A percentile compares a stretch with the other conserved stretches of the same genome.
Conservation (phyloP, 2,329 filamentous ascomycete species). For the Botrytis aclada region DNA sequence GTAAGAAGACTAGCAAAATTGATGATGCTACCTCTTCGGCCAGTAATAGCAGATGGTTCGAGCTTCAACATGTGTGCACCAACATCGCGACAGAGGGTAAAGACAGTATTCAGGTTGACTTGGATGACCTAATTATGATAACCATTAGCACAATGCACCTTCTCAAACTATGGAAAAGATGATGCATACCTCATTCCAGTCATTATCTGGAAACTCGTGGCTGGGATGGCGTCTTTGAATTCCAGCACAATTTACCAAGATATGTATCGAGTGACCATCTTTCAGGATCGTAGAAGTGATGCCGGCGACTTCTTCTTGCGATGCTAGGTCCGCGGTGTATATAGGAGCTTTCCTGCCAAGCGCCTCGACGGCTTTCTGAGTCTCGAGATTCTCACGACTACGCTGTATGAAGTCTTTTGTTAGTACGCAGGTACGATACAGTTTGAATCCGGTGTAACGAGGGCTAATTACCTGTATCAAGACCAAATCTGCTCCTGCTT, state of each 20-base stretch:
- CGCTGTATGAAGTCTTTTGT: constrained; percentile 27
- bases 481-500: constrained; percentile 42
- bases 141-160: constrained; percentile 27
- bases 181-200: constrained; percentile 52
- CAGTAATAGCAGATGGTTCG: constrained; percentile 67
- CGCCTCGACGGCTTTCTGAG: constrained; percentile 59
- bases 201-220: constrained; percentile 40
- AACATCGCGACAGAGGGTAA: constrained; percentile 72
- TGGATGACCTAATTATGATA: constrained; percentile 56
- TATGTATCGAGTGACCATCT: constrained; percentile 44
- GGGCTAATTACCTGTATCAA: constrained; percentile 39
- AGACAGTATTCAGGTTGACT: constrained; percentile 81
- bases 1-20: constrained; percentile 83
- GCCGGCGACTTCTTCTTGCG: constrained; percentile 54
- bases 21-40: constrained; percentile 69
- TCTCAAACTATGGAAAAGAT: constrained; percentile 57
- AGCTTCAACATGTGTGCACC: constrained; percentile 71
- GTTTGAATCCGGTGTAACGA: neutral
- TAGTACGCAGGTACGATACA: neutral
- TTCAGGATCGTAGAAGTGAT: constrained; percentile 60
- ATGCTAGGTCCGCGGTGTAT: constrained; percentile 68
- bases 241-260: constrained; percentile 48
- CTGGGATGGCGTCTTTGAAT: constrained; percentile 39
- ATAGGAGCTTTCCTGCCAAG: constrained; percentile 65
- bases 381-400: constrained; percentile 41